These are phyloP conservation scores for Alternaria brassicae DNA, from an alignment of 2,329 filamentous ascomycete species.

Conservation along the genomic window DNA sequence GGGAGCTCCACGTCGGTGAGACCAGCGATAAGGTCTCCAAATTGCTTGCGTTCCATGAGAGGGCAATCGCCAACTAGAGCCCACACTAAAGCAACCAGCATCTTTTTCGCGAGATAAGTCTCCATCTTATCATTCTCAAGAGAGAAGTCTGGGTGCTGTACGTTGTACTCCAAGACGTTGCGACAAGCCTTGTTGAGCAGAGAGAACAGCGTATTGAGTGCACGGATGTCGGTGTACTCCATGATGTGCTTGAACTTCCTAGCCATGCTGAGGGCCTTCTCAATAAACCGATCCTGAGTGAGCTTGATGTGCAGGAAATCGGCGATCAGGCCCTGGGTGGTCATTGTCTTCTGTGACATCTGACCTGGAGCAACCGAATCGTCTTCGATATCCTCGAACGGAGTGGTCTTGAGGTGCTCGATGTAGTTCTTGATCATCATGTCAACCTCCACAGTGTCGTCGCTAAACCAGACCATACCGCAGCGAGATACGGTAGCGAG, in stretches of 20 bases:
- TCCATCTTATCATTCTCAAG: conserved; percentile 90
- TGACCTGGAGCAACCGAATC: conserved; percentile 72
- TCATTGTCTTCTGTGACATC: conserved; percentile 70
- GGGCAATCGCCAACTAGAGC: conserved; percentile 95
- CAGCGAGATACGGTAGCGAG: conserved; percentile 99
- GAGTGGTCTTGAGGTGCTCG: conserved; percentile 77
- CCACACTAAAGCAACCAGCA: conserved; percentile 92
- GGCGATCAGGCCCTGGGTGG: conserved; percentile 79
- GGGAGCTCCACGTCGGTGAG: conserved; percentile 88
- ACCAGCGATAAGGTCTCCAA: conserved; percentile 83
- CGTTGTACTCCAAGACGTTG: conserved; percentile 93
- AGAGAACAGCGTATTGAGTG: conserved; percentile 91
- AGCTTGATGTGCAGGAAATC: conserved; percentile 79
- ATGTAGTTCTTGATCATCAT: conserved; percentile 97
- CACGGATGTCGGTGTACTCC: conserved; percentile 93
- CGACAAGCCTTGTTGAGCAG: conserved; percentile 92
- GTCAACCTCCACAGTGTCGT: conserved; percentile 89
- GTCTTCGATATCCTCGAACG: conserved; percentile 95
- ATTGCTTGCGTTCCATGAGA: conserved; percentile 82
- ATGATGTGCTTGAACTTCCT: conserved; percentile 91
- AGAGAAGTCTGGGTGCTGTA: conserved; percentile 91
- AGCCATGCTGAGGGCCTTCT: conserved; percentile 77
- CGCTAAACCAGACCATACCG: conserved; percentile 99
- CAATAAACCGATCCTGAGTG: conserved; percentile 79
- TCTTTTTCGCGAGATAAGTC: conserved; percentile 88